Evolutionary conservation across 805 yeast genomes (phyloP).

Genomic region (Starmerella apicola): DNA sequence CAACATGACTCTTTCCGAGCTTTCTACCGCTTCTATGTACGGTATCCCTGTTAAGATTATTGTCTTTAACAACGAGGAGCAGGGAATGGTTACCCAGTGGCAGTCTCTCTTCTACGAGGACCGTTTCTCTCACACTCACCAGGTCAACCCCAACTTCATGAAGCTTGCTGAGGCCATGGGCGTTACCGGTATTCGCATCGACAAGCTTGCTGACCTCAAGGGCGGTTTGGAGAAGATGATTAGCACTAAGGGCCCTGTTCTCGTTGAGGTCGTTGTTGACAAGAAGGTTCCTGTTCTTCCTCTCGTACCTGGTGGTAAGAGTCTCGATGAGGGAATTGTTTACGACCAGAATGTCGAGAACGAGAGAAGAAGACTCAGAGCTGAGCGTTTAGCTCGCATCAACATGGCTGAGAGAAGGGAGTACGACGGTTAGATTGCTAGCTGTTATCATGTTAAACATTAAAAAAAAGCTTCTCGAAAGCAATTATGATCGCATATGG

Average conservation of each 20-base stretch:
- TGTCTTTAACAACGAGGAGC: slow-evolving; percentile 92
- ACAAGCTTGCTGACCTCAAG: slow-evolving; percentile 53
- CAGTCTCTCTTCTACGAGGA: slow-evolving; percentile 94
- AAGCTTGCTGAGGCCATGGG: slow-evolving; percentile 93
- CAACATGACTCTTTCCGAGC: slow-evolving; percentile 91
- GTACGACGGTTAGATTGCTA: slow-evolving; percentile 12
- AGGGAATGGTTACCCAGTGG: slow-evolving; percentile 99
- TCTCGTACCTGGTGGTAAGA: slow-evolving; percentile 95
- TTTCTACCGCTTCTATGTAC: slow-evolving; percentile 90
- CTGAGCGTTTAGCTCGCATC: slow-evolving; percentile 25
- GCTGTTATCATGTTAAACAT: not conserved
- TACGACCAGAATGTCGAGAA: slow-evolving; percentile 75
- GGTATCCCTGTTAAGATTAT: slow-evolving; percentile 79
- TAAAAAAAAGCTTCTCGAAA: not conserved
- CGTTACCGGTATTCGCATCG: slow-evolving; percentile 63
- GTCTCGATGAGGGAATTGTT: slow-evolving; percentile 78
- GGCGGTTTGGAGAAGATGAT: slow-evolving; percentile 54
- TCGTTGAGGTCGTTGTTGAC: slow-evolving; percentile 83
- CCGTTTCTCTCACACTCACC: slow-evolving; percentile 97
- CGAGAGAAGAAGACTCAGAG: slow-evolving; percentile 31
- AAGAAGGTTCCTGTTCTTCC: slow-evolving; percentile 91
- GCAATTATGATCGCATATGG: not conserved
- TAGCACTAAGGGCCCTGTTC: slow-evolving; percentile 66
- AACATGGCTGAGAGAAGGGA: slow-evolving; percentile 21
- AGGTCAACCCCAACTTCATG: slow-evolving; percentile 84